phyloP scores from a whole-genome alignment of 2,329 filamentous ascomycete genomes.

The Trichoderma koningii region DNA sequence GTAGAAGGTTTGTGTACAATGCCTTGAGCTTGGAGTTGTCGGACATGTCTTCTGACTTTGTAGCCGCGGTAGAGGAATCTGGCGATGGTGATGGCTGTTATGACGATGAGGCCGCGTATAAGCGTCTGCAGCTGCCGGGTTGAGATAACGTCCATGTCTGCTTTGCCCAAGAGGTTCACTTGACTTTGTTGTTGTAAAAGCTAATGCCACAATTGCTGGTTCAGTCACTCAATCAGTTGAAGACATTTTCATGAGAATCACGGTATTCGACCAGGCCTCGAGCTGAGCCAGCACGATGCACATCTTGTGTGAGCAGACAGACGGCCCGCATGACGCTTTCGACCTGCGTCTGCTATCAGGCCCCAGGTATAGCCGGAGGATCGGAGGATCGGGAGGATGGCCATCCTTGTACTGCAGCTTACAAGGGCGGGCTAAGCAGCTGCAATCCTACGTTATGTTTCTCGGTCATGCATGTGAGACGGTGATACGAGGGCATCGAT shows the following conservation, averaged over 20 bases:
- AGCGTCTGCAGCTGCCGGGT: neutral
- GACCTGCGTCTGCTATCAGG: neutral
- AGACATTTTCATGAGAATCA: neutral
- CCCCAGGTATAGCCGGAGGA: neutral
- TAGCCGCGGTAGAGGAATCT: conserved; percentile 1
- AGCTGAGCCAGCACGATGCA: neutral
- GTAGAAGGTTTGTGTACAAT: neutral
- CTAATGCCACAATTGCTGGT: too few relatives aligned
- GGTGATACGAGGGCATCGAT: neutral
- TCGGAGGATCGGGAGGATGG: neutral
- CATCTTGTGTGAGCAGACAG: neutral
- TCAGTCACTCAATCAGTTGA: too few relatives aligned
- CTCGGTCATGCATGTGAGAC: neutral
- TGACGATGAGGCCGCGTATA: neutral
- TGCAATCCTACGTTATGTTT: neutral
- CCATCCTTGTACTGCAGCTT: neutral
- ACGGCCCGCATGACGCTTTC: neutral
- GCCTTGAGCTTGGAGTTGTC: neutral
- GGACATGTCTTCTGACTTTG: neutral
- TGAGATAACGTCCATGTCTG: neutral
- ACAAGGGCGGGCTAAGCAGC: neutral
- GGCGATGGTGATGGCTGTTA: neutral
- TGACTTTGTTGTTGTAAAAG: too few relatives aligned
- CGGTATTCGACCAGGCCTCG: too few relatives aligned
- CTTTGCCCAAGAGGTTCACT: neutral